Conservation (phyloP, 2,329 filamentous ascomycete genomes). For the Fusarium sp. region DNA sequence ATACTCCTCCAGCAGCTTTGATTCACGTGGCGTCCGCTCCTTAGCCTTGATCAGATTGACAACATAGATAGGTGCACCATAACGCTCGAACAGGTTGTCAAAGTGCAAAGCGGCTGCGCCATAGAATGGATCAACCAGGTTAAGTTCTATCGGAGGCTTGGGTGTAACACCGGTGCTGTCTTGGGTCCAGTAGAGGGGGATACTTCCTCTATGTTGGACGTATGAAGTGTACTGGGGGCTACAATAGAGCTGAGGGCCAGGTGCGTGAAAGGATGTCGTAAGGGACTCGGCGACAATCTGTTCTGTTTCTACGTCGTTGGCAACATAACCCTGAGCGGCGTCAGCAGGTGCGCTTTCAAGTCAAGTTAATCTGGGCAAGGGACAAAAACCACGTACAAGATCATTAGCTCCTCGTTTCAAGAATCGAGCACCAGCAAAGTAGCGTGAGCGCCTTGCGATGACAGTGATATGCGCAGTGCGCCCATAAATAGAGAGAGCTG, state of each 20-base stretch:
- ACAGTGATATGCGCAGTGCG: constrained; percentile 92
- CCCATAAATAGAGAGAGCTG: constrained; percentile 85
- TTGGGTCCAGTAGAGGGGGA: constrained; percentile 97
- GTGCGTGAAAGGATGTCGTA: constrained; percentile 95
- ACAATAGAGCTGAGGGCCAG: constrained; percentile 86
- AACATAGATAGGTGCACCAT: constrained; percentile 92
- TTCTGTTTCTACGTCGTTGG: constrained; percentile 98
- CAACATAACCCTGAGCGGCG: constrained; percentile 81
- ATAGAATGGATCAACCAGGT: constrained; percentile 96
- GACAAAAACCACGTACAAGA: constrained; percentile 59
- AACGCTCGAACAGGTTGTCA: constrained; percentile 92
- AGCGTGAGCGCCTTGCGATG: constrained; percentile 90
- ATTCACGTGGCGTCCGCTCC: constrained; percentile 91
- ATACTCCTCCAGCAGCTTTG: constrained; percentile 90
- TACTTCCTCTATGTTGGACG: constrained; percentile 96
- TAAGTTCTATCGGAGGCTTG: constrained; percentile 95
- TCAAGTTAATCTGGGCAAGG: neutral
- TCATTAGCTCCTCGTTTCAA: constrained; percentile 96
- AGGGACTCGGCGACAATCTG: constrained; percentile 96
- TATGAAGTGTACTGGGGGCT: constrained; percentile 96
- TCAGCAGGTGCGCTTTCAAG: constrained; percentile 13
- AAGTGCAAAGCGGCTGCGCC: constrained; percentile 94
- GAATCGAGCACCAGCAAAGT: constrained; percentile 94
- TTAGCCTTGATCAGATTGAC: constrained; percentile 92
- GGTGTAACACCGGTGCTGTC: constrained; percentile 95